phyloP scores from a whole-genome alignment of 345 rosid species.

The Eutrema japonicum region DNA sequence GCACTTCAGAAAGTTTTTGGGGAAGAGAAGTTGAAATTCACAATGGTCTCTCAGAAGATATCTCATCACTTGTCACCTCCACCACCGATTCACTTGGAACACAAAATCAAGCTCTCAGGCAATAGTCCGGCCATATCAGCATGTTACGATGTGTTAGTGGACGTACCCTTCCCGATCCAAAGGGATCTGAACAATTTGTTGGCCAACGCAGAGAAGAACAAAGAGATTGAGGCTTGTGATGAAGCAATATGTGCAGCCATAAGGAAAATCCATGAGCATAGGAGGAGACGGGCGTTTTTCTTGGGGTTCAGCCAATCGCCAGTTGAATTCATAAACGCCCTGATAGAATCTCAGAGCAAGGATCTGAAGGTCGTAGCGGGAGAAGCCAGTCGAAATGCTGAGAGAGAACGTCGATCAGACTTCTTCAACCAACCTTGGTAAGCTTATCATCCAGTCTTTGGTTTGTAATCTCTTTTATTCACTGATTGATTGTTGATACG shows the following conservation, averaged over 20 bases:
- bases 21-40: constrained; percentile 81
- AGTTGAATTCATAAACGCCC: constrained; percentile 86
- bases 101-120: constrained; percentile 89
- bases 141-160: constrained; percentile 95
- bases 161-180: constrained; percentile 91
- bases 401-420: constrained; percentile 85
- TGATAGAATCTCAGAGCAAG: constrained; percentile 91
- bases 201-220: constrained; percentile 94
- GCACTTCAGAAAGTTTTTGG: constrained; percentile 93
- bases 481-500: constrained; percentile 28
- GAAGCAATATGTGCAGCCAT: constrained; percentile 92
- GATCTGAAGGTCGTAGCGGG: constrained; percentile 91
- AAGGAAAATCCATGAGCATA: constrained; percentile 93
- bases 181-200: constrained; percentile 79
- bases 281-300: constrained; percentile 89
- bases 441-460: constrained; percentile 32
- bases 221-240: constrained; percentile 94
- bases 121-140: constrained; percentile 77
- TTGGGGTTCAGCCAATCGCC: constrained; percentile 99
- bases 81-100: constrained; percentile 92
- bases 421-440: constrained; percentile 98
- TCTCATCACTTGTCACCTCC: constrained; percentile 79
- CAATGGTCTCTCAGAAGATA: constrained; percentile 89
- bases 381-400: constrained; percentile 82
- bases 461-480: background rate